Percentiles rank a stretch among this genome's conserved stretches.
Conservation (phyloP, 75 land plant species). For the Sequoia sempervirens region DNA sequence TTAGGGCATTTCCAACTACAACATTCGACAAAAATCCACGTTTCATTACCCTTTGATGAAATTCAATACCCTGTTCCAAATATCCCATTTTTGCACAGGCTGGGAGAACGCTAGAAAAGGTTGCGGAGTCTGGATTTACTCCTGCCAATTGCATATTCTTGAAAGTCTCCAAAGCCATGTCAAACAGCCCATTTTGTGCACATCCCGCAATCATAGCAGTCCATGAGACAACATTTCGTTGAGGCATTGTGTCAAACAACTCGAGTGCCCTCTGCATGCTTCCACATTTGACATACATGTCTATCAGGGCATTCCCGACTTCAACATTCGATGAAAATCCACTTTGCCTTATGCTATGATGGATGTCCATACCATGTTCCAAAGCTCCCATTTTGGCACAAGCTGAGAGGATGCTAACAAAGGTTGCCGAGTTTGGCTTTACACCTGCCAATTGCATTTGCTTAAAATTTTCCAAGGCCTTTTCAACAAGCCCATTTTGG, state of each 20-base stretch:
- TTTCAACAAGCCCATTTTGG: no score
- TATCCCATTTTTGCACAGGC: slow-evolving; percentile 32
- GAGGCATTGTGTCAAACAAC: slow-evolving; percentile 30
- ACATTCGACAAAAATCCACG: slow-evolving; percentile 30
- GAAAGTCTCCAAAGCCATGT: slow-evolving; percentile 31
- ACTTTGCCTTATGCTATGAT: slow-evolving; percentile 3
- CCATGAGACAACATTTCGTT: slow-evolving; percentile 36
- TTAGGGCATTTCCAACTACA: slow-evolving; percentile 39
- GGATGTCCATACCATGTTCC: no score
- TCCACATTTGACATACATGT: slow-evolving; percentile 57
- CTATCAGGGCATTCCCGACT: slow-evolving; percentile 45
- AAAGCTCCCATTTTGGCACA: slow-evolving; percentile 9
- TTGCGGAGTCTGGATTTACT: slow-evolving; percentile 39
- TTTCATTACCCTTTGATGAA: slow-evolving; percentile 28
- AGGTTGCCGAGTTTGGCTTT: slow-evolving; percentile 10
- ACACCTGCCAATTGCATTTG: no score
- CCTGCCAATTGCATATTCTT: slow-evolving; percentile 32
- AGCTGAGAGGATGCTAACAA: slow-evolving; percentile 15
- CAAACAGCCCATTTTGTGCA: slow-evolving; percentile 31
- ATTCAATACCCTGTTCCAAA: slow-evolving; percentile 32
- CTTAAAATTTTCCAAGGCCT: no score
- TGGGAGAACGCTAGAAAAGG: slow-evolving; percentile 50
- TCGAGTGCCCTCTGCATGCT: slow-evolving; percentile 25
- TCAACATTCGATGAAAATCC: slow-evolving; percentile 21
- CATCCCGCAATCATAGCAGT: slow-evolving; percentile 43